phyloP scores from a whole-genome alignment of 345 rosid genomes.

The Eucalyptus grandis region DNA sequence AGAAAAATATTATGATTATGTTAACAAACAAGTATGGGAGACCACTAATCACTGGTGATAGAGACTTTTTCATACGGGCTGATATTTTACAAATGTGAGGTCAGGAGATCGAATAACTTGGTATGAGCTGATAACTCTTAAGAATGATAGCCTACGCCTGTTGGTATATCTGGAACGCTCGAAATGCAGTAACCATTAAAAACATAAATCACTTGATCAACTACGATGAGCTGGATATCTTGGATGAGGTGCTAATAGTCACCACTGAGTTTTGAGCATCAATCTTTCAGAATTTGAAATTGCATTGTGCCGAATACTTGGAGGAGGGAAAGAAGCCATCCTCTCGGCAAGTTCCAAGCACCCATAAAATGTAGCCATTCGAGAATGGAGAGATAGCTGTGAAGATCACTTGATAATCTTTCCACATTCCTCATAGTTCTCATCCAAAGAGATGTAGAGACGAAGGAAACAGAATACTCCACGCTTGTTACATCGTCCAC shows the following conservation, averaged over 20 bases:
- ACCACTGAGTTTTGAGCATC: neutral
- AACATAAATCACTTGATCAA: neutral
- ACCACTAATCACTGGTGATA: too few species aligned
- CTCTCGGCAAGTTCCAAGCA: neutral
- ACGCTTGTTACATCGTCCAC: neutral
- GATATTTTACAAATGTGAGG: too few species aligned
- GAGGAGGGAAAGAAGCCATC: neutral
- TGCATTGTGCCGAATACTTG: neutral
- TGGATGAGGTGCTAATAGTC: neutral
- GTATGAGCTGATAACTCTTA: too few species aligned
- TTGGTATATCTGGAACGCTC: neutral
- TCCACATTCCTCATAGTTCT: neutral
- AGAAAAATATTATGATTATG: too few species aligned
- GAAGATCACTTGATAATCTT: neutral
- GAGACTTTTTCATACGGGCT: too few species aligned
- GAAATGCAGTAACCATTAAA: neutral
- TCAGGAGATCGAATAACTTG: too few species aligned
- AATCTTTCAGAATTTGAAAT: neutral
- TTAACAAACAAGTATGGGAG: too few species aligned
- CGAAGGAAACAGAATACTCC: neutral
- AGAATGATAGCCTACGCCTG: neutral
- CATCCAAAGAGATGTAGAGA: neutral
- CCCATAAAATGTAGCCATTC: too few species aligned
- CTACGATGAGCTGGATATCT: neutral
- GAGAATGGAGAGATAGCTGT: neutral